Base-by-base conservation (phyloP, 495 filamentous ascomycete species). In the Penicillium psychrofluorescens region DNA sequence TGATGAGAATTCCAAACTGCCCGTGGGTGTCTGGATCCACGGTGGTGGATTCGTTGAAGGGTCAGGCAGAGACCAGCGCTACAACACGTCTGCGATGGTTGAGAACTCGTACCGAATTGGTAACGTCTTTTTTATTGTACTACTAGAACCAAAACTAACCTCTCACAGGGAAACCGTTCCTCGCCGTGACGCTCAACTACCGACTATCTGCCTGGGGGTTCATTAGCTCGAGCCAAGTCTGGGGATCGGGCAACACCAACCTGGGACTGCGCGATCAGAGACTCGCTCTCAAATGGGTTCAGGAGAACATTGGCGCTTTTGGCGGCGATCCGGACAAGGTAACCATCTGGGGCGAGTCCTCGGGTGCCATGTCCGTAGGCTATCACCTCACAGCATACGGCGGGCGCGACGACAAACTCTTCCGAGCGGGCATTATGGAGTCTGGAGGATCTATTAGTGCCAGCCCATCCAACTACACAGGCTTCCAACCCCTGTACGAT, bases 321-420 rank as follows among this genome's bases (percentile, higher is more conserved):
- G 70, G 75, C 8, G 75, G 79, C 1, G 71, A 79, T 36, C 69
- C 74, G 1, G 71, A 69, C 45, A 67, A 79, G 38, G 79, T 88
- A 11, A 85, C 81, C 31, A 83, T 86, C 49, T 84, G 79, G 75
- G 84, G 83, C 40, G 80, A 87, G 49, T 74, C 67, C 1, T 75
- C 76, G 2, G 77, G 79, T 10, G 78, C 61, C n/a, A 64, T 71
- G 35, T 75, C 68, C 30, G 68, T 81, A 9, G 74, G 68, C 1
- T 58, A 55, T 11, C 80, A 83, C 34, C 53, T 80, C 11, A 59
- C 67, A 10, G 68, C 76, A 8, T 79, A 76, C 36, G 70, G 66
- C 16, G 75, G 75, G 29, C 59, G 63, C 27, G 63, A 73, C 41
- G 70, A 72, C 41, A 60, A 57, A 5, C 53, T 71, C 3, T 75